Evolutionary conservation across 306 rosid species (phyloP).

Genomic region (Sechiopsis laciniata): DNA sequence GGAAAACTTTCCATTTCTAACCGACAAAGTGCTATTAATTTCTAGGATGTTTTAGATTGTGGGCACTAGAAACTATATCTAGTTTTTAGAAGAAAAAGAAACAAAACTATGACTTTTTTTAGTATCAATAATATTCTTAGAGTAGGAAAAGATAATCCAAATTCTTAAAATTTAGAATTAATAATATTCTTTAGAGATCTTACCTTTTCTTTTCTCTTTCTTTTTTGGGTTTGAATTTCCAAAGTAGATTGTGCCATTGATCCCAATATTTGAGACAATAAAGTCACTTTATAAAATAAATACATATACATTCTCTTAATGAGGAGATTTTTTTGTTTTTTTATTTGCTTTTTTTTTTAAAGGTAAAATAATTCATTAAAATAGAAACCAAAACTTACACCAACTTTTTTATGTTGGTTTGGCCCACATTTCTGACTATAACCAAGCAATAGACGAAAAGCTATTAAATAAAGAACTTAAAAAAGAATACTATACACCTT

Average conservation of each 20-base stretch:
- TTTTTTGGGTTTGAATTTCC: not conserved
- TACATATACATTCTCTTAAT: not conserved
- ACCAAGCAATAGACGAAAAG: too few relatives aligned
- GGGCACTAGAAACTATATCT: not conserved
- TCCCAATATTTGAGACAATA: conserved; percentile 19
- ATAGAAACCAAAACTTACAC: too few relatives aligned
- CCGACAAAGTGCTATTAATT: not conserved
- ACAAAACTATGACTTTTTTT: not conserved
- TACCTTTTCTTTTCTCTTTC: not conserved
- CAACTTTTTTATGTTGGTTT: too few relatives aligned
- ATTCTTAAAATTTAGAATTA: not conserved
- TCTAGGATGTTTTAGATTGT: not conserved
- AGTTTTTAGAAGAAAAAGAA: not conserved
- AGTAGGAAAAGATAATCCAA: not conserved
- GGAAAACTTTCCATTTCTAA: not conserved
- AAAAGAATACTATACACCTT: too few relatives aligned
- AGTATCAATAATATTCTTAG: too few relatives aligned
- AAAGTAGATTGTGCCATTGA: conserved; percentile 4
- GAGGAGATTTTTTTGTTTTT: too few relatives aligned
- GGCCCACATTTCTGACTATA: too few relatives aligned
- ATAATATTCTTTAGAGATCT: not conserved
- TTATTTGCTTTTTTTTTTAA: too few relatives aligned
- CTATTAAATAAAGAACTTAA: too few relatives aligned
- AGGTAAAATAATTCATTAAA: too few relatives aligned
- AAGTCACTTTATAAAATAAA: conserved; percentile 8